Base-by-base conservation (phyloP, 116 monocot species). In the Phalaenopsis hybrid region DNA sequence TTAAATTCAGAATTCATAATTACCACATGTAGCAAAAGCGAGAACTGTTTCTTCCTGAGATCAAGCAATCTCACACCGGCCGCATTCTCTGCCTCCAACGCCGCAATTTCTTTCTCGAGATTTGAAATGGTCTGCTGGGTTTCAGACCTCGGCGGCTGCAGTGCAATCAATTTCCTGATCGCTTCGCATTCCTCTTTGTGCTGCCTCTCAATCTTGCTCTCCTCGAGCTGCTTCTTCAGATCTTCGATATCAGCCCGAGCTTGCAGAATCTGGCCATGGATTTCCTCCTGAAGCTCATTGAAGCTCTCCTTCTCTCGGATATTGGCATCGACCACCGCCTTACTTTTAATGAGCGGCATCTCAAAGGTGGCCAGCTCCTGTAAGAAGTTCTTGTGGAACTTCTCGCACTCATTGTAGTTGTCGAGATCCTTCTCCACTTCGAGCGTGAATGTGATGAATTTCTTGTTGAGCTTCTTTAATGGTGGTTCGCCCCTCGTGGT, bases 141-240 rank as follows among this genome's bases (percentile, higher is more conserved):
- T 80, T 90, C 93, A 18, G 92, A 92, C 63, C 98, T 87, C 34
- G 98, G 93, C 49, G 95, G 98, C 86, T 95, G 95, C 83, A 82
- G 77, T 12, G 93, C 93, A 81, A 95, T 92, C 85, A 95, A 55
- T 51, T 82, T 93, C 76, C 99, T 86, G 11, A 99, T 89, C 3
- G 95, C 89, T 84, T 99, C 99, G 57, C 95, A 99, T 79, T 99
- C 99, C 85, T 95, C 99, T 87, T 93, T 99, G 86, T 95, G 93
- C 82, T 89, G 89, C 88, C 99, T 92, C 85, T 99, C 99, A 50
- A 99, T 87, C 85, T 92, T 90, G 87, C 93, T 92, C 87, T 89
- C 86, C 89, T 99, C 93, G 33, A 99, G 87, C 59, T 90, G 90
- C 78, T 92, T 90, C 87, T 99, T 95, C 50, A 99, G 83, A 34